A percentile compares a stretch with the other conserved stretches of the same genome.
These are phyloP conservation scores for Lepidium aucheri DNA, from an alignment of 345 rosid species.

Conservation along the genomic window DNA sequence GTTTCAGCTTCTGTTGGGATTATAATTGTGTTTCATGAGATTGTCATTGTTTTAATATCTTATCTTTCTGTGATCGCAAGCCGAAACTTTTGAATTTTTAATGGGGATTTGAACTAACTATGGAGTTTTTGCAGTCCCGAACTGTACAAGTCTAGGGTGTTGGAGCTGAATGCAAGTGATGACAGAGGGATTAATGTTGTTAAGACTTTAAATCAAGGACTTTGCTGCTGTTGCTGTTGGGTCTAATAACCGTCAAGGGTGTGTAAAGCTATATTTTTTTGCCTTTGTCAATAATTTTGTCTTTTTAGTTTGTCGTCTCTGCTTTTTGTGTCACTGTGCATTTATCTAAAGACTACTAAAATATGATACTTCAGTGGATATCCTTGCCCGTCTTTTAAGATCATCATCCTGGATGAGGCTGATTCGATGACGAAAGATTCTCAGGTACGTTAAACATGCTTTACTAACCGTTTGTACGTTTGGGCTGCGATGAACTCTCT, in stretches of 20 bases:
- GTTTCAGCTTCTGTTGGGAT: not conserved
- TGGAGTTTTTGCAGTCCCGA: slow-evolving; percentile 55
- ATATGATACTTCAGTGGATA: slow-evolving; percentile 45
- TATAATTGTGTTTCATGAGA: not conserved
- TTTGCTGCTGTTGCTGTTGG: slow-evolving; percentile 73
- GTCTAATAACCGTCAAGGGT: slow-evolving; percentile 59
- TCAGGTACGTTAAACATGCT: slow-evolving; percentile 48
- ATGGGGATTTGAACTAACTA: not conserved
- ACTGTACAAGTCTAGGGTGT: slow-evolving; percentile 82
- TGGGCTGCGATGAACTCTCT: not conserved
- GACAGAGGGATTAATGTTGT: slow-evolving; percentile 98
- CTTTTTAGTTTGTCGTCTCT: not conserved
- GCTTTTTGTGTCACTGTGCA: not conserved
- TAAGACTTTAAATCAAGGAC: slow-evolving; percentile 84
- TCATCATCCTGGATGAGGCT: slow-evolving; percentile 89
- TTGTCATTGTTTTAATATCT: not conserved
- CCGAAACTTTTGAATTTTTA: not conserved
- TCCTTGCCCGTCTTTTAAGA: slow-evolving; percentile 89
- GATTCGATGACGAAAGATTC: slow-evolving; percentile 99
- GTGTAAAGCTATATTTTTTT: not conserved
- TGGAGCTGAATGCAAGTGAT: slow-evolving; percentile 98
- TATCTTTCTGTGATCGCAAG: not conserved
- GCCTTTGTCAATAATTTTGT: not conserved
- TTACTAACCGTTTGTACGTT: not conserved
- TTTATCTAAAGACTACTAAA: not conserved